phyloP scores from a whole-genome alignment of 1,284 basidiomycete species.

The Rhodofomes roseus region DNA sequence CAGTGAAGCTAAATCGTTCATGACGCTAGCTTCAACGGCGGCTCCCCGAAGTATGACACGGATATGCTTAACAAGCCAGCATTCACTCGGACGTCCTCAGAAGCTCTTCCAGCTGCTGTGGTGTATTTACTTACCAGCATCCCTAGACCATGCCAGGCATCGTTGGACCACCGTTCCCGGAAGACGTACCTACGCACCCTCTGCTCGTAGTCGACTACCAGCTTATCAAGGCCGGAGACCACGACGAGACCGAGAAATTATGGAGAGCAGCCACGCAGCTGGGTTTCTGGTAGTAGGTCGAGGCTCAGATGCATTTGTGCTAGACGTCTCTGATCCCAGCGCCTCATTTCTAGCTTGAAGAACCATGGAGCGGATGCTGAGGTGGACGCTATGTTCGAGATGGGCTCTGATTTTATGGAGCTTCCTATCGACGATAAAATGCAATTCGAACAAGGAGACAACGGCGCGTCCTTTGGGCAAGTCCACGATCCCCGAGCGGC shows the following conservation, averaged over 20 bases:
- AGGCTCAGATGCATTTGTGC: not conserved
- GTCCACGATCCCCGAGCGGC: constrained; percentile 5
- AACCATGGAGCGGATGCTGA: constrained; percentile 51
- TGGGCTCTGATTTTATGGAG: constrained; percentile 51
- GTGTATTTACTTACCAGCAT: not conserved
- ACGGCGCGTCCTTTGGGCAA: constrained; percentile 54
- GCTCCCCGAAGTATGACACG: not conserved
- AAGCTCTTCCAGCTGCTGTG: not conserved
- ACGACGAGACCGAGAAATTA: constrained; percentile 25
- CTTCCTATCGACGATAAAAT: constrained; percentile 59
- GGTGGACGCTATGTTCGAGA: constrained; percentile 51
- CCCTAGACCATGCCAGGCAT: constrained; percentile 14
- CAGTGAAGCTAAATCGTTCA: not conserved
- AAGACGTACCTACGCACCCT: constrained; percentile 31
- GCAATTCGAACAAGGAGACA: constrained; percentile 59
- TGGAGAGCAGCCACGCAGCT: constrained; percentile 29
- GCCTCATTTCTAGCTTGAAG: constrained; percentile 40
- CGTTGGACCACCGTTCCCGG: constrained; percentile 27
- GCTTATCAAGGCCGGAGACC: constrained; percentile 23
- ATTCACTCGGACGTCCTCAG: no score
- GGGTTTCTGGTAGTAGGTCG: constrained; percentile 34
- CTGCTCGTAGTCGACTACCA: constrained; percentile 34
- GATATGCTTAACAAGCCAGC: no score
- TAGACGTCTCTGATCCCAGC: not conserved
- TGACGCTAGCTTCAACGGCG: not conserved